A percentile compares a stretch with the other conserved stretches of the same genome.
phyloP scores from a whole-genome alignment of 192 early-diverging fungal genomes.

The Endogone sp. region DNA sequence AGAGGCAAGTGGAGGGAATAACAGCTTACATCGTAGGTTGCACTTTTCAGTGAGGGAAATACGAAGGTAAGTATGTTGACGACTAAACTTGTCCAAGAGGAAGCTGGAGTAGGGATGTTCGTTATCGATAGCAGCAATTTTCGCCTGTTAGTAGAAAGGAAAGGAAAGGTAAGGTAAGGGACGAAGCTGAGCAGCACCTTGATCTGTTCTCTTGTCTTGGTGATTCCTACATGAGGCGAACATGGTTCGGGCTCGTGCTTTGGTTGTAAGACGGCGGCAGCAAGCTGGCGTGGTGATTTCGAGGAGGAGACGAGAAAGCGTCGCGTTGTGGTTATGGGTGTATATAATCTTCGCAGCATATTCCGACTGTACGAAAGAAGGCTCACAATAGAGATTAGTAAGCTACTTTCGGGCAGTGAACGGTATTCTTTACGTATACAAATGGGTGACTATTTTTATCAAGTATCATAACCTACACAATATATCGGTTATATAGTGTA shows the following conservation, averaged over 20 bases:
- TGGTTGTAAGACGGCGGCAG: not conserved
- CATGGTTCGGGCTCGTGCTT: not conserved
- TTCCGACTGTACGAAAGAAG: too few relatives aligned
- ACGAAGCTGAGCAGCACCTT: not conserved
- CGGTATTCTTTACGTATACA: too few relatives aligned
- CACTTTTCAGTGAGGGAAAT: conserved; percentile 94
- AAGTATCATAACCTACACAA: too few relatives aligned
- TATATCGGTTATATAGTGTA: too few relatives aligned
- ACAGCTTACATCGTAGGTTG: conserved; percentile 81
- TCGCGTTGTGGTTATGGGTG: not conserved
- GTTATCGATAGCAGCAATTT: conserved; percentile 34
- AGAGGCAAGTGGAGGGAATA: not conserved
- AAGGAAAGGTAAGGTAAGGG: not conserved
- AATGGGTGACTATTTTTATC: too few relatives aligned
- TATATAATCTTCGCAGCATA: not conserved
- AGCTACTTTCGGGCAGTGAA: too few relatives aligned
- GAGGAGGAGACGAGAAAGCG: not conserved
- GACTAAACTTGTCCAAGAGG: conserved; percentile 74
- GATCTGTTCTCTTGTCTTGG: not conserved
- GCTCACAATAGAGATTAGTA: too few relatives aligned
- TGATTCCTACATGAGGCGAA: not conserved
- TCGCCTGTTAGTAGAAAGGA: conserved; percentile 21
- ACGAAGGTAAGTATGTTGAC: conserved; percentile 90
- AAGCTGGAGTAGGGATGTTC: conserved; percentile 37
- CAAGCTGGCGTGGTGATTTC: not conserved